phyloP scores from a whole-genome alignment of 192 early-diverging fungal genomes.

The Coemansia sp. region DNA sequence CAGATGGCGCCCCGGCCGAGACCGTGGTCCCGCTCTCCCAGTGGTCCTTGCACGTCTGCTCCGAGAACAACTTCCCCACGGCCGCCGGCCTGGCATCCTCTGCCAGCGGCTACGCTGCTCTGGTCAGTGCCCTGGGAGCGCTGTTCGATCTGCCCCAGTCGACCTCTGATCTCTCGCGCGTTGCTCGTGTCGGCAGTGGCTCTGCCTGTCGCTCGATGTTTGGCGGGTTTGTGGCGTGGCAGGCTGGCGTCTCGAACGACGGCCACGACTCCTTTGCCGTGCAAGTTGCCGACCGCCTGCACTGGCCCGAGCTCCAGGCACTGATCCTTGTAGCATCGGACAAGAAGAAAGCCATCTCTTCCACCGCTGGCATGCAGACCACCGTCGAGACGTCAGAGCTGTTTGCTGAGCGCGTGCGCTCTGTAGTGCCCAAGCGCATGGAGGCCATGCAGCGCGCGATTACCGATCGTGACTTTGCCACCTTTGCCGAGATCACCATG shows the following conservation, averaged over 20 bases:
- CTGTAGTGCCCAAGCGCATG: conserved; percentile 92
- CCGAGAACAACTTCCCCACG: conserved; percentile 99
- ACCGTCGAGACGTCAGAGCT: conserved; percentile 91
- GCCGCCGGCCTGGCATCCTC: conserved; percentile 97
- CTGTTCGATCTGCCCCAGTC: conserved; percentile 72
- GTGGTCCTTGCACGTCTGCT: conserved; percentile 81
- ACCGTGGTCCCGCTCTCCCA: conserved; percentile 53
- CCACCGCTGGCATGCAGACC: conserved; percentile 95
- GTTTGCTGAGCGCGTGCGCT: conserved; percentile 76
- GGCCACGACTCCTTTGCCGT: conserved; percentile 86
- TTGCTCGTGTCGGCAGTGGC: conserved; percentile 94
- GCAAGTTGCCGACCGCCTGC: conserved; percentile 82
- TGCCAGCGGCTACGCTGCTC: conserved; percentile 91
- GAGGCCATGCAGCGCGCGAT: conserved; percentile 86
- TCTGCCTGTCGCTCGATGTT: conserved; percentile 96
- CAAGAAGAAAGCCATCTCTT: conserved; percentile 85
- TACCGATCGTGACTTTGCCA: conserved; percentile 73
- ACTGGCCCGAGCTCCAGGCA: conserved; percentile 97
- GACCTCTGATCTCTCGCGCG: conserved; percentile 75
- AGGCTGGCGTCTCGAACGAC: conserved; percentile 79
- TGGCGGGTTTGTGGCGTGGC: conserved; percentile 99
- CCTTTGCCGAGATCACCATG: conserved; percentile 96
- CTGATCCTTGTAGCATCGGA: conserved; percentile 93
- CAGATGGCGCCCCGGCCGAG: conserved; percentile 7
- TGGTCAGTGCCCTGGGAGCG: conserved; percentile 79